phyloP scores from a whole-genome alignment of 2,329 filamentous ascomycete genomes.

The Exophiala sideris region DNA sequence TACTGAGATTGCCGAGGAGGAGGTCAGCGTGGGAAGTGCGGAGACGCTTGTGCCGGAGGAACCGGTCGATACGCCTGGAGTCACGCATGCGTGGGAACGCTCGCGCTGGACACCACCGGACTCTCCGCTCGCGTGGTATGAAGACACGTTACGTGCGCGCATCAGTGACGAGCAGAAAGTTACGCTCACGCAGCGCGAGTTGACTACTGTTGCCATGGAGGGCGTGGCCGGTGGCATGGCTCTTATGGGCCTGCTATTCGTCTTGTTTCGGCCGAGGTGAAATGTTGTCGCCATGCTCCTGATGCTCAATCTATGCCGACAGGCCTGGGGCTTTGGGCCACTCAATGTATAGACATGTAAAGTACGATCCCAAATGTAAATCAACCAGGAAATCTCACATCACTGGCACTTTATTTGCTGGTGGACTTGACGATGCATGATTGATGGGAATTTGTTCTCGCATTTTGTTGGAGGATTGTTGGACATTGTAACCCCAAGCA shows the following conservation, averaged over 20 bases:
- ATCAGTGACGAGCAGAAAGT: constrained; percentile 62
- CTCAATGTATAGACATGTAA: no score
- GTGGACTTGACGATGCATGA: no score
- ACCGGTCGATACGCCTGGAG: constrained; percentile 13
- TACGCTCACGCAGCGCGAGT: constrained; percentile 64
- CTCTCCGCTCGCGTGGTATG: constrained; percentile 45
- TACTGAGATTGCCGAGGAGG: constrained; percentile 12
- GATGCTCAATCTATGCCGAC: no score
- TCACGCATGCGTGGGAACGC: constrained; percentile 20
- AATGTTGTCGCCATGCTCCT: neutral
- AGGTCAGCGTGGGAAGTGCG: neutral
- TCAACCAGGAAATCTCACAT: no score
- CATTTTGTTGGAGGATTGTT: neutral
- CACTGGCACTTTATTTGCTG: no score
- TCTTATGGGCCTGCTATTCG: constrained; percentile 53
- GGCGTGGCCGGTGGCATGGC: constrained; percentile 64
- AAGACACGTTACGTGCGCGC: constrained; percentile 53
- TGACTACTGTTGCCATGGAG: constrained; percentile 67
- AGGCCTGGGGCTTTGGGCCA: neutral
- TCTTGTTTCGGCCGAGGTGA: constrained; percentile 47
- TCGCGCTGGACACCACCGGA: constrained; percentile 24
- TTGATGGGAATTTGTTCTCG: neutral
- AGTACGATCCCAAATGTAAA: no score
- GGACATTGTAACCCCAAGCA: constrained; percentile 2
- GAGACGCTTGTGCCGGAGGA: constrained; percentile 1